These are phyloP conservation scores for Dispira simplex DNA, from an alignment of 192 early-diverging fungal genomes.

Conservation along the genomic window DNA sequence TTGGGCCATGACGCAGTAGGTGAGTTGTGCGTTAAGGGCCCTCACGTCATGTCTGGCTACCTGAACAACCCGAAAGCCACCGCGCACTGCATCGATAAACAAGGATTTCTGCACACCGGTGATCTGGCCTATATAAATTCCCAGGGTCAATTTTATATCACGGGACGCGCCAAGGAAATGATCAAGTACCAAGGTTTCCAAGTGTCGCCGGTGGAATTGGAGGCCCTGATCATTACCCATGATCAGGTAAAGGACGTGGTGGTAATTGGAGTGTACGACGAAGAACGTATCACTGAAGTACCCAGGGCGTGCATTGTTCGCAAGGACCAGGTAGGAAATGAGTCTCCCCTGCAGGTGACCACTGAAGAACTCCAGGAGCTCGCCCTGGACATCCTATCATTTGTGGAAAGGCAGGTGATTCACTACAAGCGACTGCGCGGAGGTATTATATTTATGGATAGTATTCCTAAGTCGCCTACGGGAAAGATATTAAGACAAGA, in stretches of 20 bases:
- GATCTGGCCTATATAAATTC: slow-evolving; percentile 60
- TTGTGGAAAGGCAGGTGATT: slow-evolving; percentile 42
- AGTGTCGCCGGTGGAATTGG: slow-evolving; percentile 79
- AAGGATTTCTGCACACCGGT: slow-evolving; percentile 70
- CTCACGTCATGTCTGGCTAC: slow-evolving; percentile 78
- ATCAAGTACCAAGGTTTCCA: slow-evolving; percentile 82
- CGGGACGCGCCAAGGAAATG: slow-evolving; percentile 72
- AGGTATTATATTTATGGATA: slow-evolving; percentile 52
- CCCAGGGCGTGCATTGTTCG: slow-evolving; percentile 71
- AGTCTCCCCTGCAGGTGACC: slow-evolving; percentile 16
- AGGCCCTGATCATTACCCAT: slow-evolving; percentile 53
- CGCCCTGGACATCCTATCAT: slow-evolving; percentile 29
- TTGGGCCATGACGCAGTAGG: slow-evolving; percentile 34
- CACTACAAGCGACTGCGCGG: slow-evolving; percentile 66
- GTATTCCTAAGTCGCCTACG: slow-evolving; percentile 62
- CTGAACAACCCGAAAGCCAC: slow-evolving; percentile 66
- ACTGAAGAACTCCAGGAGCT: slow-evolving; percentile 17
- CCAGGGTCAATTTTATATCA: slow-evolving; percentile 42
- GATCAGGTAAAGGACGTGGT: slow-evolving; percentile 50
- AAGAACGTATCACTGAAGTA: slow-evolving; percentile 40
- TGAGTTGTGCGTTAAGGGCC: slow-evolving; percentile 73
- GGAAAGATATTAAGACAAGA: slow-evolving; percentile 75
- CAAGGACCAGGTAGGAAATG: slow-evolving; percentile 21
- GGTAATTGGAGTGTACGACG: slow-evolving; percentile 38
- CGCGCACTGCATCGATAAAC: slow-evolving; percentile 42